Evolutionary conservation across 2,329 filamentous ascomycete species (phyloP).

Genomic region (Lojkania enalia): DNA sequence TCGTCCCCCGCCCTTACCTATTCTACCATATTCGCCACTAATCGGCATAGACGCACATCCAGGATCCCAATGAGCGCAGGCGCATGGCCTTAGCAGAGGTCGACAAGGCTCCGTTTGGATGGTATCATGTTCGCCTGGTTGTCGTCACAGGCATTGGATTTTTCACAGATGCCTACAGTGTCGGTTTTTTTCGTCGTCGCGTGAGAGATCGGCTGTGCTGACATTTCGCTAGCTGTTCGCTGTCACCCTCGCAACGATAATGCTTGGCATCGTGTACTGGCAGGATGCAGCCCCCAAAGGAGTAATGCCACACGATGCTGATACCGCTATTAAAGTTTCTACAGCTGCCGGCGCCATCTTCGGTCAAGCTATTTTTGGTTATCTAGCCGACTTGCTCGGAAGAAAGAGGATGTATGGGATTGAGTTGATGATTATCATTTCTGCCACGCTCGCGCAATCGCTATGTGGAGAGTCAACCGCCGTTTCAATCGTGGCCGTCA

Average conservation of each 20-base stretch:
- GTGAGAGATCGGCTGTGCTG: too few relatives aligned
- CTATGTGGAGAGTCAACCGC: slow-evolving; percentile 21
- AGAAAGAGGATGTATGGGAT: slow-evolving; percentile 29
- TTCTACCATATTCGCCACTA: background rate
- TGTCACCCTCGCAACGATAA: slow-evolving; percentile 70
- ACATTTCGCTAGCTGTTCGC: slow-evolving; percentile 55
- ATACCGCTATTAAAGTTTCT: slow-evolving; percentile 79
- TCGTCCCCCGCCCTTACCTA: slow-evolving; percentile 3
- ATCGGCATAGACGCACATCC: slow-evolving; percentile 16
- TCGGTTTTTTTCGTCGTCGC: too few relatives aligned
- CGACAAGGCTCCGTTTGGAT: slow-evolving; percentile 22
- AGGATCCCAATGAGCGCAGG: slow-evolving; percentile 21
- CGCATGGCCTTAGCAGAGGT: slow-evolving; percentile 23
- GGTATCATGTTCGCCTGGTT: slow-evolving; percentile 74
- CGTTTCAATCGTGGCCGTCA: slow-evolving; percentile 23
- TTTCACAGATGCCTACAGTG: slow-evolving; percentile 76
- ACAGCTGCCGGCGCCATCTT: slow-evolving; percentile 81
- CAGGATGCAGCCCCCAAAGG: slow-evolving; percentile 46
- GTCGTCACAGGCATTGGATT: slow-evolving; percentile 81
- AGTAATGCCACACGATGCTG: slow-evolving; percentile 64
- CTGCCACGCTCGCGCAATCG: slow-evolving; percentile 24
- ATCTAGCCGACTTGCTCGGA: slow-evolving; percentile 35
- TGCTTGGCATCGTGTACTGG: slow-evolving; percentile 77
- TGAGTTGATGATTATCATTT: slow-evolving; percentile 28
- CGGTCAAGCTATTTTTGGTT: slow-evolving; percentile 76